Base-by-base conservation (phyloP, 441 rosid genomes). In the Theobroma grandiflorum region DNA sequence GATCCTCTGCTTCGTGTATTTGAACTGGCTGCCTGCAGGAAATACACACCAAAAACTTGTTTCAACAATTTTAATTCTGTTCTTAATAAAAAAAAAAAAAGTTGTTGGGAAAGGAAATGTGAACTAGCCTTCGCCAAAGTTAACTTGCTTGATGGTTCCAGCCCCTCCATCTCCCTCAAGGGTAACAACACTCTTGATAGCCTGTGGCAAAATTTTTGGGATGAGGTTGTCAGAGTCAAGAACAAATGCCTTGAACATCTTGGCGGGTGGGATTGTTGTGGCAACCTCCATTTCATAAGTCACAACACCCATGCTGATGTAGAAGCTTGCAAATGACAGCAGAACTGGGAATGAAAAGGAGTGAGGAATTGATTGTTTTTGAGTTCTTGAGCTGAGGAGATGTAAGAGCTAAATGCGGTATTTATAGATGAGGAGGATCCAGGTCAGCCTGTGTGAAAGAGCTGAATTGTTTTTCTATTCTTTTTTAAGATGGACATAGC, bases 81-180 rank as follows among this genome's bases (percentile, higher is more conserved):
- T 26, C 31, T 26, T 26, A 26, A 26, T 26, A 42, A 8, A 42
- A 42, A 42, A 42, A 42, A 42, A 45, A 10, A 7, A 45, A 45
- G 10, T 45, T 45, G 49, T 45, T 45, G 7, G 8, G 49, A 45
- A 45, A 6, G 49, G 49, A 53, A 53, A 31, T 8, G 14, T 3
- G 7, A 10, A 76, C 59, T 76, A 55, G 68, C 84, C 86, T 62
- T 85, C 82, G 4, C 37, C 69, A 6, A 78, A 71, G 18, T 49
- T 78, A 31, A 86, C 33, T 66, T 84, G 72, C 81, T 65, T 84
- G 78, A 86, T 78, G 70, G 67, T 78, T 68, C 85, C 86, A 14
- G 78, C 57, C n/a, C 88, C 86, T 33, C 80, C 85, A 42, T 80
- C 47, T n/a, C 87, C 85, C 75, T 84, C 80, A 10, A 84, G 0